Evolutionary conservation across 441 rosid genomes (phyloP).

Genomic region (Populus trichocarpa): DNA sequence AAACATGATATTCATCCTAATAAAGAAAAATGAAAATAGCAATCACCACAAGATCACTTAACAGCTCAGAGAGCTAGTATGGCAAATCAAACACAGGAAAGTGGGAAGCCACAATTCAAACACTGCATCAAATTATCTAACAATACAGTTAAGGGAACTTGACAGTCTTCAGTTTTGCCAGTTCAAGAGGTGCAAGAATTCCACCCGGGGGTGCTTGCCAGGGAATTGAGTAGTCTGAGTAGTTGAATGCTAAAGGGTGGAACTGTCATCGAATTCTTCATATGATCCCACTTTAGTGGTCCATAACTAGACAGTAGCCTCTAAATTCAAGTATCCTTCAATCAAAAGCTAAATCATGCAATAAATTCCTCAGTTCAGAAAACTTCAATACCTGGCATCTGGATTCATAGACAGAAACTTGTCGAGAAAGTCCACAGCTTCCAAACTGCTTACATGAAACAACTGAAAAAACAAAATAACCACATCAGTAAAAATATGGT

Average conservation of each 20-base stretch:
- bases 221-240: background rate
- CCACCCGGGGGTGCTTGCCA: background rate
- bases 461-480: constrained; percentile 43
- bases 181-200: background rate
- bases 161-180: background rate
- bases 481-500: background rate
- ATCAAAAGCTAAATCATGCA: constrained; percentile 2
- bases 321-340: background rate
- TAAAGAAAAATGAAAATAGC: background rate
- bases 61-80: background rate
- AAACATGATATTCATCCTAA: background rate
- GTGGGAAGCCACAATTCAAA: too few relatives aligned
- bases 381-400: constrained; percentile 52
- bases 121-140: background rate
- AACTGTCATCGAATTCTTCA: background rate
- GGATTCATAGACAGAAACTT: constrained; percentile 87
- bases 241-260: background rate
- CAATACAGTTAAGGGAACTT: background rate
- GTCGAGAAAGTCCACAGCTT: constrained; percentile 71
- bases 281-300: background rate
- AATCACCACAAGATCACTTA: background rate
- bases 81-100: background rate
- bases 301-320: background rate
- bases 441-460: constrained; percentile 71
- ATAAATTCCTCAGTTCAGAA: background rate